These are phyloP conservation scores for Wickerhamomyces chambardii DNA, from an alignment of 805 yeast genomes.

Conservation along the genomic window DNA sequence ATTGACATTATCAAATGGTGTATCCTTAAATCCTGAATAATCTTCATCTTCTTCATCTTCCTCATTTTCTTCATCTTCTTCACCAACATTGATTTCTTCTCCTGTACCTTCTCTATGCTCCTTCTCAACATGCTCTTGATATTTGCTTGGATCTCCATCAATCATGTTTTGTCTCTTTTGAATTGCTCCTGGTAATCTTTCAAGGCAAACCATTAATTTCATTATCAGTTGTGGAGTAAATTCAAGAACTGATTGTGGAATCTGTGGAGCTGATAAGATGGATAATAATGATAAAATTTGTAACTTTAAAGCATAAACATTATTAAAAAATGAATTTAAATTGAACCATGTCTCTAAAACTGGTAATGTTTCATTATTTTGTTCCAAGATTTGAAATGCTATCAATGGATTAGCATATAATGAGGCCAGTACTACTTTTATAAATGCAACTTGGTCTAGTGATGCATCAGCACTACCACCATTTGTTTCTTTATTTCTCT, in stretches of 20 bases:
- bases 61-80: conserved; percentile 20
- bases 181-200: conserved; percentile 65
- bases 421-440: conserved; percentile 55
- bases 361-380: conserved; percentile 31
- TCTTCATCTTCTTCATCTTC: conserved; percentile 43
- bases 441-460: conserved; percentile 32
- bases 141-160: conserved; percentile 20
- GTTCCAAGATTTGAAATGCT: conserved; percentile 43
- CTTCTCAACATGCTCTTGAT: background rate
- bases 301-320: conserved; percentile 75
- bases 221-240: conserved; percentile 41
- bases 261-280: conserved; percentile 29
- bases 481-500: conserved; percentile 12
- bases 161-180: conserved; percentile 52
- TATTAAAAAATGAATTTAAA: conserved; percentile 34
- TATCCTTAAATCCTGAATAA: conserved; percentile 57
- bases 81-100: conserved; percentile 12
- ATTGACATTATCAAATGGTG: conserved; percentile 72
- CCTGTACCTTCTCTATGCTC: conserved; percentile 18
- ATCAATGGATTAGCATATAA: conserved; percentile 51
- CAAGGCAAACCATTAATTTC: conserved; percentile 41
- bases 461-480: conserved; percentile 17
- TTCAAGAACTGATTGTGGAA: conserved; percentile 26
- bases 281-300: conserved; percentile 59
- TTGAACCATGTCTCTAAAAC: conserved; percentile 62